Evolutionary conservation across 352 stramenopile species (phyloP).

Genomic region (Globisporangium canariense): DNA sequence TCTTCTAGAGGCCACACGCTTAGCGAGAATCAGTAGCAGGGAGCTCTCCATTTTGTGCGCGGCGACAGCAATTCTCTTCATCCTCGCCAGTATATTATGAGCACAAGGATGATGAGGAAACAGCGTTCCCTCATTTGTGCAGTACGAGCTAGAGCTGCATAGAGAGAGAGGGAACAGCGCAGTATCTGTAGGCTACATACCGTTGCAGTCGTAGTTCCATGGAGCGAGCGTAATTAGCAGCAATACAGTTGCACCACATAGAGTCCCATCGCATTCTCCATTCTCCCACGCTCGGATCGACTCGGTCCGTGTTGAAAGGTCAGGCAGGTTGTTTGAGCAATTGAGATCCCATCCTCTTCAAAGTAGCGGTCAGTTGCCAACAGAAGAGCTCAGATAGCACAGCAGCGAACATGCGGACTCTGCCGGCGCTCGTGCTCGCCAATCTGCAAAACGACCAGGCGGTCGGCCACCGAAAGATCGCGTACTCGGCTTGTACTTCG

Average conservation of each 20-base stretch:
- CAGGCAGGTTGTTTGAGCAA: too few species aligned
- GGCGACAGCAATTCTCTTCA: background rate
- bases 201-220: background rate
- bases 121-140: background rate
- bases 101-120: background rate
- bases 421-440: constrained; percentile 50
- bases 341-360: too few species aligned
- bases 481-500: constrained; percentile 80
- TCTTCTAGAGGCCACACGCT: constrained; percentile 27
- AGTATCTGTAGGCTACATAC: background rate
- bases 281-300: background rate
- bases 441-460: constrained; percentile 64
- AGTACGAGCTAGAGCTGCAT: background rate
- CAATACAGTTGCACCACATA: background rate
- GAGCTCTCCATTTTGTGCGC: background rate
- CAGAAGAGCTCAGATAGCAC: background rate
- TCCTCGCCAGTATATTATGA: constrained; percentile 11
- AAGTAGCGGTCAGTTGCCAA: too few species aligned
- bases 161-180: background rate
- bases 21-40: background rate
- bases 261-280: background rate
- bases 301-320: background rate
- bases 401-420: background rate
- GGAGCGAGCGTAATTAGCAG: background rate
- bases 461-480: constrained; percentile 48